Evolutionary conservation across 495 filamentous ascomycete species (phyloP).

Genomic region (Poronia punctata): DNA sequence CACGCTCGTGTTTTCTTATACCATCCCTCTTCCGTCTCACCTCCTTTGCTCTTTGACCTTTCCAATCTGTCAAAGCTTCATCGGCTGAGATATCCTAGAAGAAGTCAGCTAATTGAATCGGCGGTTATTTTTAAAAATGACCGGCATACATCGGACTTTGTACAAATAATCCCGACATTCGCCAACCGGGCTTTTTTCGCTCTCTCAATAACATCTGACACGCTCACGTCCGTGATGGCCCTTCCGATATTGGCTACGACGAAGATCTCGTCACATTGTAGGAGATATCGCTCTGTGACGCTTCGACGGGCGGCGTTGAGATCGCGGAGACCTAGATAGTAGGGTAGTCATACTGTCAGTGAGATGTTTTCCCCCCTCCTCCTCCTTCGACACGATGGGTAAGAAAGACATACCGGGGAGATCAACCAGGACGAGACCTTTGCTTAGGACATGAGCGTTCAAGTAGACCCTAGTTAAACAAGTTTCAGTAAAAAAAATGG

Average conservation of each 20-base stretch:
- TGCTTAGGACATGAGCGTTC: constrained; percentile 30
- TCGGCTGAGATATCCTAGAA: constrained; percentile 17
- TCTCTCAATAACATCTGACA: constrained; percentile 26
- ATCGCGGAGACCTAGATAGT: constrained; percentile 26
- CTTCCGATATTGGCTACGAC: constrained; percentile 25
- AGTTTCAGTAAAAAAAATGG: not conserved
- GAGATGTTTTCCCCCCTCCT: no score
- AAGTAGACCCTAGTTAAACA: constrained; percentile 24
- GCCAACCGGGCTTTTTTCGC: constrained; percentile 24
- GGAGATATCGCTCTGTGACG: constrained; percentile 32
- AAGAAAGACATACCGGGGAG: constrained; percentile 22
- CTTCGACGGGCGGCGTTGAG: constrained; percentile 29
- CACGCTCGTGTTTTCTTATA: constrained; percentile 6
- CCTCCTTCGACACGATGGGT: no score
- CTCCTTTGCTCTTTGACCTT: constrained; percentile 7
- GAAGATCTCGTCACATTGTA: constrained; percentile 34
- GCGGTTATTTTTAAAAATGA: not conserved
- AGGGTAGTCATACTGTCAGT: no score
- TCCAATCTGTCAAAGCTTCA: constrained; percentile 24
- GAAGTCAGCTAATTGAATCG: not conserved
- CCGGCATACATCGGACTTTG: constrained; percentile 27
- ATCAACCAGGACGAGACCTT: constrained; percentile 33
- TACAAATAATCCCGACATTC: constrained; percentile 35
- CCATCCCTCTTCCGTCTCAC: constrained; percentile 9
- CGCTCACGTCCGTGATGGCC: constrained; percentile 26